These are phyloP conservation scores for Pseudevernia furfuracea DNA, from an alignment of 495 filamentous ascomycete species.

Conservation along the genomic window DNA sequence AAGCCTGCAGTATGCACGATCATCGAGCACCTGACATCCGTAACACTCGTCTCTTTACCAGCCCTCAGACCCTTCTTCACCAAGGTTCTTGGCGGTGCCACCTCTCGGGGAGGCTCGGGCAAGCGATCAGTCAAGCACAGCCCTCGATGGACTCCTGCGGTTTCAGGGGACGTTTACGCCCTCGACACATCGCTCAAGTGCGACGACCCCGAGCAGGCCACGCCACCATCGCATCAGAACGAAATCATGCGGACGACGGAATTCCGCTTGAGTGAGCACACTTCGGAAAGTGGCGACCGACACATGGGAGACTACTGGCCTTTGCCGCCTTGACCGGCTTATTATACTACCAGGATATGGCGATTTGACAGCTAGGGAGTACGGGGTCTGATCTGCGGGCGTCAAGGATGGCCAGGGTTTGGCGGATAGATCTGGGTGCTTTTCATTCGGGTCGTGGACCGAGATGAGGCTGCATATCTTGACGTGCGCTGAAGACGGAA, in stretches of 20 bases:
- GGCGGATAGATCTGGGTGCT: not conserved
- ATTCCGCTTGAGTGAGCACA: slow-evolving; percentile 16
- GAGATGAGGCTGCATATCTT: not conserved
- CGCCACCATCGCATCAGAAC: not conserved
- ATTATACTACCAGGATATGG: not conserved
- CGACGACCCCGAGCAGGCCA: not conserved
- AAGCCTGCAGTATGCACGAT: slow-evolving; percentile 26
- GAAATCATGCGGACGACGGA: slow-evolving; percentile 11
- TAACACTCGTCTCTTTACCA: slow-evolving; percentile 25
- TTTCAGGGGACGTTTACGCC: not conserved
- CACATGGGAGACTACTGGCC: slow-evolving; percentile 16
- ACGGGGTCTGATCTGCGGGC: not conserved
- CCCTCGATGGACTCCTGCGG: slow-evolving; percentile 9
- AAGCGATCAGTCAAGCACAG: slow-evolving; percentile 8
- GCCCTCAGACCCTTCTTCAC: slow-evolving; percentile 23
- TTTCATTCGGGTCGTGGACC: not conserved
- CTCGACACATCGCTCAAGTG: slow-evolving; percentile 5
- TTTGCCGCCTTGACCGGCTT: slow-evolving; percentile 4
- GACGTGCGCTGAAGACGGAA: not conserved
- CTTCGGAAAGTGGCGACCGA: slow-evolving; percentile 7
- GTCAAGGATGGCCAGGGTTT: not conserved
- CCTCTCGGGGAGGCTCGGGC: not conserved
- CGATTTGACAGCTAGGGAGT: not conserved
- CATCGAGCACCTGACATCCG: slow-evolving; percentile 21
- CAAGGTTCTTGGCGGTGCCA: not conserved